Conservation (phyloP, 2,329 filamentous ascomycete species). For the Trichoderma polysporum region DNA sequence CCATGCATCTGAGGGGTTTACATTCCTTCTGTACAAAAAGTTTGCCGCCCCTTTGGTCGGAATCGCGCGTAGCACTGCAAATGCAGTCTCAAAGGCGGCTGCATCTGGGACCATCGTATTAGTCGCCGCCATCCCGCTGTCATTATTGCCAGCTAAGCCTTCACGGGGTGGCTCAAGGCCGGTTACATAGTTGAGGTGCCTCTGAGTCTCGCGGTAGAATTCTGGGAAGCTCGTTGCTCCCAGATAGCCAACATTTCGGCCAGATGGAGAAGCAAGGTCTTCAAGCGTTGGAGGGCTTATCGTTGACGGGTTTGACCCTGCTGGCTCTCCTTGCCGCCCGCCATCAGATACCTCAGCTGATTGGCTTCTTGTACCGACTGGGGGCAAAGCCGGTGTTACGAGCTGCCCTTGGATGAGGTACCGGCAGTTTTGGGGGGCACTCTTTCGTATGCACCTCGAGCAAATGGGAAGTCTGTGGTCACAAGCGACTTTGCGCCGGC, state of each 20-base stretch:
- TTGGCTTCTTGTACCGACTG: not conserved
- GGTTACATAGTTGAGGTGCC: not conserved
- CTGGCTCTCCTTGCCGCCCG: not conserved
- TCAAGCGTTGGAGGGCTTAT: not conserved
- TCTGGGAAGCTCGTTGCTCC: slow-evolving; percentile 17
- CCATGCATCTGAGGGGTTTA: slow-evolving; percentile 2
- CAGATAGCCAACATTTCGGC: slow-evolving; percentile 9
- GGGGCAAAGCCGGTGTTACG: not conserved
- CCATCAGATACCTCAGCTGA: not conserved
- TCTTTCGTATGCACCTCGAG: slow-evolving; percentile 15
- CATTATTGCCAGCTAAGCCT: not conserved
- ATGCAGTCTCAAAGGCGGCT: not conserved
- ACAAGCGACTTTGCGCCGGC: slow-evolving; percentile 18
- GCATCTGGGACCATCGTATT: not conserved
- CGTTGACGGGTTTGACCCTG: not conserved
- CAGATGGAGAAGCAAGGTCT: not conserved
- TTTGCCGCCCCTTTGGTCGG: not conserved
- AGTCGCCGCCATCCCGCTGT: not conserved
- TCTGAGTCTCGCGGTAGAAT: slow-evolving; percentile 15
- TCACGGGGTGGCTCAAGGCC: not conserved
- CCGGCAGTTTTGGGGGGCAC: slow-evolving; percentile 3
- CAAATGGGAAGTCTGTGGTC: slow-evolving; percentile 20
- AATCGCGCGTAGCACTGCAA: not conserved
- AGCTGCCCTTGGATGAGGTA: slow-evolving; percentile 15
- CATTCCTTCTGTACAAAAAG: not conserved